A percentile compares a stretch with the other conserved stretches of the same genome.
These are phyloP conservation scores for Mycogone perniciosa DNA, from an alignment of 2,329 filamentous ascomycete genomes.

Conservation along the genomic window DNA sequence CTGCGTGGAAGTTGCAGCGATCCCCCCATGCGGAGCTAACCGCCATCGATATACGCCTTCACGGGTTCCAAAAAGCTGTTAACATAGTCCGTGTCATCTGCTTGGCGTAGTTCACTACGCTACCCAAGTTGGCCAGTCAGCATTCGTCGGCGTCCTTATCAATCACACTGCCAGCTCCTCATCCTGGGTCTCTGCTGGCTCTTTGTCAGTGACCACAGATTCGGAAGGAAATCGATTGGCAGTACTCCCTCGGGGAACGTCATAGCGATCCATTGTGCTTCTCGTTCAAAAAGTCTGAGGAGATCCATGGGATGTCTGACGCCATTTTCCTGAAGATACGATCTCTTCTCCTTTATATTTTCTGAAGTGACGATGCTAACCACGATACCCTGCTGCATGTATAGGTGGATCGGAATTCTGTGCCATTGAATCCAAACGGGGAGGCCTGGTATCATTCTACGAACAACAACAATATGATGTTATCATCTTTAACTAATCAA, in stretches of 20 bases:
- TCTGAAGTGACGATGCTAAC: too few relatives aligned
- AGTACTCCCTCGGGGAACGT: slow-evolving; percentile 12
- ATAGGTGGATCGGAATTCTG: too few relatives aligned
- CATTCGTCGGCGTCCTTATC: slow-evolving; percentile 32
- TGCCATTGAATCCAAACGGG: too few relatives aligned
- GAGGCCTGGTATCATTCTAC: too few relatives aligned
- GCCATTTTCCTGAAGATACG: too few relatives aligned
- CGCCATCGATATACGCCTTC: too few relatives aligned
- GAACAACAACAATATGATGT: too few relatives aligned
- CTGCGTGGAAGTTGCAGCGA: slow-evolving; percentile 37
- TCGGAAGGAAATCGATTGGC: slow-evolving; percentile 36
- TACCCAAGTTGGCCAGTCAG: slow-evolving; percentile 46
- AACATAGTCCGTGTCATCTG: slow-evolving; percentile 22
- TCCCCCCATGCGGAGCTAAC: slow-evolving; percentile 24
- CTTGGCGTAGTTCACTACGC: slow-evolving; percentile 24
- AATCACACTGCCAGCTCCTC: slow-evolving; percentile 38
- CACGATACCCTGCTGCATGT: too few relatives aligned
- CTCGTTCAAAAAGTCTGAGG: too few relatives aligned
- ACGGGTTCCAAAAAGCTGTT: slow-evolving; percentile 2
- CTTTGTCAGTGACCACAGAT: slow-evolving; percentile 37
- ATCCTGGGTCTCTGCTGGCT: slow-evolving; percentile 33
- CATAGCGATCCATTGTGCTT: slow-evolving; percentile 15
- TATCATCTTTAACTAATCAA: too few relatives aligned
- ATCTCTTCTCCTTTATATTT: too few relatives aligned
- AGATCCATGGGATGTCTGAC: neutral